These are phyloP conservation scores for Stevia rebaudiana DNA, from an alignment of 140 eudicot species.

Conservation along the genomic window DNA sequence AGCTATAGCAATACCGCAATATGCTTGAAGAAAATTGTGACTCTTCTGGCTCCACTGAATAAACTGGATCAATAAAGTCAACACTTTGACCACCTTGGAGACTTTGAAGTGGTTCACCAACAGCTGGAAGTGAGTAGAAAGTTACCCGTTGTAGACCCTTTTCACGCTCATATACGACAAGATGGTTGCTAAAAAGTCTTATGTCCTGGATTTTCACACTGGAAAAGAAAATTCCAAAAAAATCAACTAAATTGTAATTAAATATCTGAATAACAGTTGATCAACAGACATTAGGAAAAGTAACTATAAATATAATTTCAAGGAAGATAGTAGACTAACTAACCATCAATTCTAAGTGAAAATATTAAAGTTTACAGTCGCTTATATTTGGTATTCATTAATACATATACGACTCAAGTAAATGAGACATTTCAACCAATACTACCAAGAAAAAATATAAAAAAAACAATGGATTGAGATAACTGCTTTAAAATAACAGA, in stretches of 20 bases:
- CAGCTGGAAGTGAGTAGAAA: conserved; percentile 61
- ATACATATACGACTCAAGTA: neutral
- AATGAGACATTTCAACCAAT: too few species aligned
- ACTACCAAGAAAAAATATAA: too few species aligned
- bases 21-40: conserved; percentile 70
- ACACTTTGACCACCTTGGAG: conserved; percentile 70
- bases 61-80: conserved; percentile 79
- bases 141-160: conserved; percentile 62
- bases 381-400: neutral
- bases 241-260: neutral
- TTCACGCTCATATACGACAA: conserved; percentile 81
- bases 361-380: neutral
- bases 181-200: conserved; percentile 65
- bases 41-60: conserved; percentile 60
- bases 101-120: conserved; percentile 60
- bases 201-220: conserved; percentile 80
- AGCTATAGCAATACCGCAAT: conserved; percentile 68
- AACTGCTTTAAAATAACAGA: neutral
- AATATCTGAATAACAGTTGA: neutral
- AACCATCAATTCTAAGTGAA: neutral
- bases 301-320: neutral
- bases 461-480: neutral
- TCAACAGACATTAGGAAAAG: neutral
- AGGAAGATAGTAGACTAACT: neutral
- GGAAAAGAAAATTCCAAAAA: conserved; percentile 9